Evolutionary conservation across 768 basidiomycete genomes (phyloP), one percentile per base, ranked within the genome.

Genomic region (Lentinus tigrinus): DNA sequence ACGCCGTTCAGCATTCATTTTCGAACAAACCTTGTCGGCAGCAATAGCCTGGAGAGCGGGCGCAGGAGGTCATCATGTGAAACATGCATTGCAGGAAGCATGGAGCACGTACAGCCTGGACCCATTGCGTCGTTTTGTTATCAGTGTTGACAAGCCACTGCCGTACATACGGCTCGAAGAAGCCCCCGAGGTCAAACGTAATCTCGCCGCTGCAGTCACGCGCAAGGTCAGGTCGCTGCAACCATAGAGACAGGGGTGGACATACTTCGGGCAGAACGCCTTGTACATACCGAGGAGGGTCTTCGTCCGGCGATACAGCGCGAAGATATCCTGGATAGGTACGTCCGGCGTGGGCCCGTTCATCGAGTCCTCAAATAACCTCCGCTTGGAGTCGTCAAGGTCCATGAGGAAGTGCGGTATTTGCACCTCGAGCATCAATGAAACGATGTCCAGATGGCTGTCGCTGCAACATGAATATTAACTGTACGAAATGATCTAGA

Each of bases 121-220:
- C 96, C 97, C 97, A 99, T 60, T 94, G 88, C 44, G 82, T 81
- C 8, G 96, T 98, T 77, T 93, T 96, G 57, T 77, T 84, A 64
- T 95, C 91, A 0, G 93, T 97, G 57, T 88, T 88, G n/a, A 83
- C 65, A 24, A 99, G 74, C 96, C 95, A 99, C 62, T 89, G 85
- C 7, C 84, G 80, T 8, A 98, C 91, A 70, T 93, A 93, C 2
- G 88, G 84, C 70, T 93, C 89, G 68, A 98, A 98, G 74, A 91
- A 91, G 4, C 76, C 77, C 4, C 85, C 79, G 27, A 93, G 73
- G 61, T 93, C 84, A 64, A 95, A 92, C 10, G 80, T 75, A 17
- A 88, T 68, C 17, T 79, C 76, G 0, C 77, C 79, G 14, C 88
- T 91, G 63, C 42, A 47, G 26, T 17, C 10, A 23, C 19, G 8